Evolutionary conservation across 169 alveolate species (phyloP).

Genomic region (Ichthyophthirius multifiliis): DNA sequence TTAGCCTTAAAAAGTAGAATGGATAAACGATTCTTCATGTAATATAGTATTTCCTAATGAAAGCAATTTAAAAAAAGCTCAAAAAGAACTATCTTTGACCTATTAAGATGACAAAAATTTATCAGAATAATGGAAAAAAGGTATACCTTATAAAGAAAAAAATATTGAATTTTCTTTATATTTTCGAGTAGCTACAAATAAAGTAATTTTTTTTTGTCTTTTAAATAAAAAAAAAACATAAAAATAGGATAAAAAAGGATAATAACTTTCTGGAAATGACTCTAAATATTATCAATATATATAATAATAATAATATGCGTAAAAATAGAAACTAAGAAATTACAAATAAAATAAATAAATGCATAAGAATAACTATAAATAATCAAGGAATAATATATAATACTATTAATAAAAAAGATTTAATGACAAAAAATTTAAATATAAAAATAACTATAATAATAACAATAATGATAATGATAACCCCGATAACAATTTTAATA

Average conservation of each 20-base stretch:
- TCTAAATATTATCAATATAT: not conserved
- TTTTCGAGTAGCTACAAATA: not conserved
- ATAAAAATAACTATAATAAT: no score
- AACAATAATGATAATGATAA: no score
- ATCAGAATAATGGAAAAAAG: not conserved
- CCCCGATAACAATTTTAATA: no score
- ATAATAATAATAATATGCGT: no score
- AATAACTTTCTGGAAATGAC: not conserved
- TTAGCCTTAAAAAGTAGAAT: slow-evolving; percentile 23
- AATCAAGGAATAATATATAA: no score
- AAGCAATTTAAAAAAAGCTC: not conserved
- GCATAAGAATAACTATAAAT: no score
- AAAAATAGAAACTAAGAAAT: no score
- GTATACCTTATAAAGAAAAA: not conserved
- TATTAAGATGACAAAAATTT: not conserved
- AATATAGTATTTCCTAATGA: slow-evolving; percentile 28
- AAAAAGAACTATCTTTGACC: not conserved
- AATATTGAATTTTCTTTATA: slow-evolving; percentile 1
- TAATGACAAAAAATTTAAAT: no score
- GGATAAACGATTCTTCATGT: slow-evolving; percentile 43
- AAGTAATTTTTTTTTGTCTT: not conserved
- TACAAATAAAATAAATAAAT: no score
- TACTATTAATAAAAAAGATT: no score
- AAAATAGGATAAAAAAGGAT: slow-evolving; percentile 1
- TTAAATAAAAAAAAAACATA: not conserved